Evolutionary conservation across 768 basidiomycete species (phyloP), one percentile per base, ranked within the genome.

Genomic region (Rhodotorula babjevae): DNA sequence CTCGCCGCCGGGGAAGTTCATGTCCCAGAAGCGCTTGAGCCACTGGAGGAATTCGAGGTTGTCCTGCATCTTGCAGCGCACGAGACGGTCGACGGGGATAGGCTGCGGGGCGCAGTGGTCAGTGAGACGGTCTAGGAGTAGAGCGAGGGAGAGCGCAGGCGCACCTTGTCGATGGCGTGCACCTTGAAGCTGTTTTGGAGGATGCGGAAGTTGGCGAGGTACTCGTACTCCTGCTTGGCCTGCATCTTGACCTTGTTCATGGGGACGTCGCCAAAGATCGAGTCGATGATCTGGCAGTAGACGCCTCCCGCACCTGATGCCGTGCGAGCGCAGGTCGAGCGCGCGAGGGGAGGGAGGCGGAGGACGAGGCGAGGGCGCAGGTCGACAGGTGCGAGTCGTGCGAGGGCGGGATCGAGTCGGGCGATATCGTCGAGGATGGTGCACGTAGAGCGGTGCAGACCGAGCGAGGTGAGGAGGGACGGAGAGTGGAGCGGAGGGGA

Each of bases 51-150:
- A 98, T 80, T 99, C 96, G 77, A 99, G 88, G 82, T 99, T 99
- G 82, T 98, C 96, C 82, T 91, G 95, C 94, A 98, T 98, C 84
- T 97, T 98, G 84, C 96, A 99, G 83, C 94, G 94, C 61, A 91
- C 87, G 50, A 99, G 87, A 78, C 85, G 89, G 77, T 98, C 95
- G n/a, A 99, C 90, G 14, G 86, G 91, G 81, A 99, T 93, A 40
- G 94, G 94, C 92, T 96, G 77, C 15, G 50, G 19, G 31, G 49
- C 3, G 33, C 33, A 31, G 21, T 33, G 7, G 33, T 33, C 29
- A 14, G 55, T 56, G 29, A 31, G 29, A 15, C 27, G 25, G 53
- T 63, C 50, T 53, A 31, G 25, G 47, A 23, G 40, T 57, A n/a
- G 55, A 40, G 58, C 19, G 52, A 33, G 47, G 36, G 19, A 33